Conservation (phyloP, 768 basidiomycete genomes). For the Trametes sanguinea region DNA sequence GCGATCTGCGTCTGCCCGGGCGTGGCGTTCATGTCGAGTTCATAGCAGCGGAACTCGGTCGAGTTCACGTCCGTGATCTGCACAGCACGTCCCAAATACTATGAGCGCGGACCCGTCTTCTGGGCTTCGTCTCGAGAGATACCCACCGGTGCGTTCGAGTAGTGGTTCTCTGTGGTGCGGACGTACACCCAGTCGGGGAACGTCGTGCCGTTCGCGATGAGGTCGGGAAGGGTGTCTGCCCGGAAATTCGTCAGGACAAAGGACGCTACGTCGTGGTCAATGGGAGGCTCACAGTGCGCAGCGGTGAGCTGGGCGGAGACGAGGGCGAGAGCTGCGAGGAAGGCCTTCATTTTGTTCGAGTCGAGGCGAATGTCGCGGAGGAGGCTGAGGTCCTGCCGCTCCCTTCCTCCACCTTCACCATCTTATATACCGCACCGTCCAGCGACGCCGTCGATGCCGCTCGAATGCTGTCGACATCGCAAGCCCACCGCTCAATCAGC, state of each 20-base stretch:
- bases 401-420: background rate
- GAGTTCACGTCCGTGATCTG: constrained; percentile 34
- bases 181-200: constrained; percentile 33
- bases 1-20: constrained; percentile 29
- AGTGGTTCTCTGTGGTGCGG: constrained; percentile 33
- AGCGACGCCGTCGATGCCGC: background rate
- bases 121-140: no score
- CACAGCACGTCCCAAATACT: background rate
- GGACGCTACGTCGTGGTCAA: background rate
- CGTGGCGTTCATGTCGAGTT: constrained; percentile 30
- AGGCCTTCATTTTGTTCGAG: constrained; percentile 24
- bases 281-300: constrained; percentile 24
- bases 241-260: background rate
- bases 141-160: constrained; percentile 32
- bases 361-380: background rate
- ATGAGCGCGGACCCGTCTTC: no score
- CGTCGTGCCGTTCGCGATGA: constrained; percentile 27
- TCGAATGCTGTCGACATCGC: background rate
- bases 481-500: background rate
- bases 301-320: constrained; percentile 23
- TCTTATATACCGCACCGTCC: background rate
- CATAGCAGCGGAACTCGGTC: constrained; percentile 35
- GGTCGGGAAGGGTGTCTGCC: constrained; percentile 34
- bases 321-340: constrained; percentile 23
- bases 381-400: constrained; percentile 1